Percentiles rank a stretch among this genome's conserved stretches.
Conservation (phyloP, 2,329 filamentous ascomycete species). For the Cercospora canescens region DNA sequence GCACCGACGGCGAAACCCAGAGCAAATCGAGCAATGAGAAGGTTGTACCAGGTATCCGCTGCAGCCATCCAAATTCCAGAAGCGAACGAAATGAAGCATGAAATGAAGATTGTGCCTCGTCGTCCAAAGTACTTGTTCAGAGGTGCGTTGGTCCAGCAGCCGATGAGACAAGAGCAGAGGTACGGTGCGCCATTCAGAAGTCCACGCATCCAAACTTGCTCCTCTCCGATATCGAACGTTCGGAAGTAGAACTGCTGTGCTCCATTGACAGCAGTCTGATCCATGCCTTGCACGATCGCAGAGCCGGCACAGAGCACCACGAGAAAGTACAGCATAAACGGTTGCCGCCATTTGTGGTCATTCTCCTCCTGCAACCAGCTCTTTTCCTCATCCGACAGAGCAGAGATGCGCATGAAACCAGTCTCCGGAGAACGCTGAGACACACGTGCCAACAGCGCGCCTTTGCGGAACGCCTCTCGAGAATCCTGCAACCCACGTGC, state of each 20-base stretch:
- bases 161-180: constrained; percentile 66
- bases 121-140: constrained; percentile 71
- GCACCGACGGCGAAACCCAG: constrained; percentile 58
- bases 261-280: constrained; percentile 53
- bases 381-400: constrained; percentile 60
- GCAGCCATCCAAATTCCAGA: constrained; percentile 64
- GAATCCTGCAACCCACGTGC: constrained; percentile 26
- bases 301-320: constrained; percentile 47
- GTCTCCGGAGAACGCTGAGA: constrained; percentile 25
- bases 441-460: constrained; percentile 30
- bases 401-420: constrained; percentile 32
- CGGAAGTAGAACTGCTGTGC: constrained; percentile 29
- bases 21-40: constrained; percentile 68
- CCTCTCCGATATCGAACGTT: constrained; percentile 28
- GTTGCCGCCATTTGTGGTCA: constrained; percentile 71
- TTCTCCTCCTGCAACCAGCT: constrained; percentile 60
- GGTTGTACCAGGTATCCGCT: constrained; percentile 69
- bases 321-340: constrained; percentile 62
- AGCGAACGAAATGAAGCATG: constrained; percentile 66
- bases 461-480: constrained; percentile 28
- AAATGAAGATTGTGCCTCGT: constrained; percentile 73
- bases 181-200: constrained; percentile 62
- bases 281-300: constrained; percentile 60
- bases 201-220: constrained; percentile 45
- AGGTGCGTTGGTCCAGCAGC: constrained; percentile 73